A percentile compares a stretch with the other conserved stretches of the same genome.
Conservation (phyloP, 495 filamentous ascomycete species). For the Aspergillus cavernicola region DNA sequence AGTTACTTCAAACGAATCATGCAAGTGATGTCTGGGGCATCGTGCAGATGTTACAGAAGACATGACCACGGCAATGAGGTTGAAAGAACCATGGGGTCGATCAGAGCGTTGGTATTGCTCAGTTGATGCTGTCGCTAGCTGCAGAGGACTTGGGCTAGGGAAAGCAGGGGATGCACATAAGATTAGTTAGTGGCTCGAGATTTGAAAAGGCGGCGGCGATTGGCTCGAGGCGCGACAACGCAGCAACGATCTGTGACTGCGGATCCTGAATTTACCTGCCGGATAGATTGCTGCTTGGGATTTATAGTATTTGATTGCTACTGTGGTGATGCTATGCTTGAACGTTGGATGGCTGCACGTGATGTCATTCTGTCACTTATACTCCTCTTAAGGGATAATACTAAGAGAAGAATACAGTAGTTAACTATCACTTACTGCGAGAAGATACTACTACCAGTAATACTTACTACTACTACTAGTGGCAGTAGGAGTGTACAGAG, state of each 20-base stretch:
- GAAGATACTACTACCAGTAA: too few species aligned
- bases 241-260: slow-evolving; percentile 24
- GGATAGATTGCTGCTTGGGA: slow-evolving; percentile 14
- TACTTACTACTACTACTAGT: too few species aligned
- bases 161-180: slow-evolving; percentile 15
- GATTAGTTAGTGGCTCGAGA: slow-evolving; percentile 10
- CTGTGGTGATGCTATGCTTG: too few species aligned
- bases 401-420: too few species aligned
- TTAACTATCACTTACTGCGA: too few species aligned
- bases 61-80: slow-evolving; percentile 11
- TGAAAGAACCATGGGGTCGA: slow-evolving; percentile 18
- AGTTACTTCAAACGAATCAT: slow-evolving; percentile 10
- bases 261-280: slow-evolving; percentile 19
- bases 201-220: slow-evolving; percentile 12
- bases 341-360: slow-evolving; percentile 8
- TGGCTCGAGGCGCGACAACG: slow-evolving; percentile 24
- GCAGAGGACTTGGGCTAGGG: slow-evolving; percentile 13
- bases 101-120: slow-evolving; percentile 20
- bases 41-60: slow-evolving; percentile 3
- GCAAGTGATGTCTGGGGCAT: slow-evolving; percentile 8
- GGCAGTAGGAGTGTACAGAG: too few species aligned
- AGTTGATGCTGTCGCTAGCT: slow-evolving; percentile 17
- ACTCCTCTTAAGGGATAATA: not conserved
- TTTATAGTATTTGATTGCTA: too few species aligned
- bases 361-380: slow-evolving; percentile 8